Evolutionary conservation across 768 basidiomycete genomes (phyloP).

Genomic region (Tulasnella sp.): DNA sequence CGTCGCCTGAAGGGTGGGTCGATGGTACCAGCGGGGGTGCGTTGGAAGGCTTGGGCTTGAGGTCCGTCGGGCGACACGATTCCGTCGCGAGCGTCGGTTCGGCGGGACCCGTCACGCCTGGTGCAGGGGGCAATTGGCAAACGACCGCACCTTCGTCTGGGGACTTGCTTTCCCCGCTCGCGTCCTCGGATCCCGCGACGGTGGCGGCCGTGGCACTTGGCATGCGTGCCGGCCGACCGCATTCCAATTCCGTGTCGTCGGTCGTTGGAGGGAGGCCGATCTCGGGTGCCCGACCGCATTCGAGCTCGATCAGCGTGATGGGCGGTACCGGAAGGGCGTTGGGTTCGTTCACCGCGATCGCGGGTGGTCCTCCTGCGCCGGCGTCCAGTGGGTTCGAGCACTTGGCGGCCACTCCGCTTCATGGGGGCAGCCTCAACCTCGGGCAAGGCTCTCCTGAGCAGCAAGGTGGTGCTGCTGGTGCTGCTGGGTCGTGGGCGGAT

Average conservation of each 20-base stretch:
- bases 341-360: no score
- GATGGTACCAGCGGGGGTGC: not conserved
- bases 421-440: not conserved
- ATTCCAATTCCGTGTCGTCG: conserved; percentile 2
- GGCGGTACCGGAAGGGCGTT: not conserved
- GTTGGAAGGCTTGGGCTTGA: not conserved
- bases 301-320: not conserved
- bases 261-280: not conserved
- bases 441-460: not conserved
- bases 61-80: not conserved
- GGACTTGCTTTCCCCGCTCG: conserved; percentile 1
- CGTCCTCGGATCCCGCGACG: not conserved
- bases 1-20: not conserved
- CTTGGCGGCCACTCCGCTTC: not conserved
- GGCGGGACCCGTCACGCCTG: not conserved
- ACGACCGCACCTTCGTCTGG: not conserved
- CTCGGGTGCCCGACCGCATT: not conserved
- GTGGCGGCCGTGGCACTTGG: no score
- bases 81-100: not conserved
- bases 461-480: not conserved
- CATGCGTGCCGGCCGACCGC: not conserved
- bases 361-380: not conserved
- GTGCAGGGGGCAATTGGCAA: not conserved
- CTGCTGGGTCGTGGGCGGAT: not conserved
- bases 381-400: not conserved